Evolutionary conservation across 352 stramenopile species (phyloP), one percentile per base, ranked within the genome.

Genomic region (Phytophthora palmivora): DNA sequence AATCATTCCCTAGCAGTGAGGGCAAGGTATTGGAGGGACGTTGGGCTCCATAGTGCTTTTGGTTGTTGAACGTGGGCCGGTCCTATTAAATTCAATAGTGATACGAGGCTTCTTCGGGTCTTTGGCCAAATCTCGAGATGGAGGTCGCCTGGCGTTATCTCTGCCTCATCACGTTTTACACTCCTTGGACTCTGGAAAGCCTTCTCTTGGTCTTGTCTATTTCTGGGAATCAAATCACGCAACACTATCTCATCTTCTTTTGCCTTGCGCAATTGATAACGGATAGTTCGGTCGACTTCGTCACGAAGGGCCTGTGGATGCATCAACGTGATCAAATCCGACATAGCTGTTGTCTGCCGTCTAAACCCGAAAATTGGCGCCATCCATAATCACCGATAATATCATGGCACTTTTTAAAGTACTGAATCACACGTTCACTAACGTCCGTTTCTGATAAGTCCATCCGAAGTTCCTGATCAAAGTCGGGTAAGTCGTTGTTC

Each of bases 131-230:
- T 15, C 7, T 2, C 42, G 21, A 4, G 1, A 2, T 34, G 22
- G 7, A 7, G 18, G 4, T 18, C 4, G 28, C 6, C 30, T 7
- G 2, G 30, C 16, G 6, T 48, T 9, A 21, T 22, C 8, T 2
- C 28, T 41, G 12, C 49, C 38, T 12, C 24, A 6, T 56, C 34
- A 15, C 48, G 48, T 24, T 57, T 57, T 4, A 3, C 22, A 18
- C 16, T 24, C 15, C 6, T 5, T 9, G 24, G 50, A 4, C 28
- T 32, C 9, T 42, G 38, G 18, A 16, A 49, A 4, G 11, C 10
- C 21, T 42, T 58, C 15, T 49, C 39, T 7, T 49, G 50, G 34
- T 14, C 34, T 16, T 41, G n/a, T n/a, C n/a, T n/a, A n/a, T n/a
- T n/a, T 14, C 16, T 14, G 10, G 3, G 16, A 11, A 43, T 10